phyloP scores from a whole-genome alignment of 129 eudicot genomes.

The Centaurea solstitialis region DNA sequence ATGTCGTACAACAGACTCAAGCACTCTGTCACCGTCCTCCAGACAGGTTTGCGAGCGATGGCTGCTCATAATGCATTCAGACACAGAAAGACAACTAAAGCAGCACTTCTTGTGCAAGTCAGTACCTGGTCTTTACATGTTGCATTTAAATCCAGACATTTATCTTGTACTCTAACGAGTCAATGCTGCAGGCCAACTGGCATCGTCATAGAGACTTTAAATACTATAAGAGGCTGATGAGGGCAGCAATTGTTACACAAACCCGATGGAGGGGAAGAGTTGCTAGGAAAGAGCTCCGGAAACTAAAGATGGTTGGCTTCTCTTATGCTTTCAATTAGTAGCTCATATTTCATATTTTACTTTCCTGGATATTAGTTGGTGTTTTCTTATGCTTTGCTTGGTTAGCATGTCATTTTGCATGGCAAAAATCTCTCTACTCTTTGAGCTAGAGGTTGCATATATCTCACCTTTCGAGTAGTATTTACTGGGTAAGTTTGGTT shows the following conservation, averaged over 20 bases:
- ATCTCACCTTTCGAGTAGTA: no score
- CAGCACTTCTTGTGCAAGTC: constrained; percentile 81
- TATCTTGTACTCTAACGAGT: constrained; percentile 11
- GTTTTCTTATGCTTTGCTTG: constrained; percentile 5
- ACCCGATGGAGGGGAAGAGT: constrained; percentile 93
- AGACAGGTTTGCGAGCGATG: constrained; percentile 79
- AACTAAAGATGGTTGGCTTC: constrained; percentile 74
- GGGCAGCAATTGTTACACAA: constrained; percentile 73
- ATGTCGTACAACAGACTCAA: constrained; percentile 46
- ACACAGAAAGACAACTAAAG: constrained; percentile 62
- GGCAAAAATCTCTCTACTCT: no score
- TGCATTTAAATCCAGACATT: constrained; percentile 2
- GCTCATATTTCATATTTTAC: constrained; percentile 10
- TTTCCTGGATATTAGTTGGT: constrained; percentile 10
- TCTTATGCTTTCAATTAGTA: constrained; percentile 8
- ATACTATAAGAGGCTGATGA: constrained; percentile 68
- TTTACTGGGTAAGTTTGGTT: no score
- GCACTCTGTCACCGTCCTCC: constrained; percentile 52
- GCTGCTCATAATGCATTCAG: constrained; percentile 72
- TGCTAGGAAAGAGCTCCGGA: constrained; percentile 80
- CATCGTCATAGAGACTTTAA: constrained; percentile 70
- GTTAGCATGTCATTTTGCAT: background rate
- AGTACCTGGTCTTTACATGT: constrained; percentile 17
- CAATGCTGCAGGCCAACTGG: constrained; percentile 72
- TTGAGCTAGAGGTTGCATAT: no score